Percentiles rank a stretch among this genome's conserved stretches.
These are phyloP conservation scores for Rhizopus arrhizus DNA, from an alignment of 371 early-diverging fungal genomes.

Conservation along the genomic window DNA sequence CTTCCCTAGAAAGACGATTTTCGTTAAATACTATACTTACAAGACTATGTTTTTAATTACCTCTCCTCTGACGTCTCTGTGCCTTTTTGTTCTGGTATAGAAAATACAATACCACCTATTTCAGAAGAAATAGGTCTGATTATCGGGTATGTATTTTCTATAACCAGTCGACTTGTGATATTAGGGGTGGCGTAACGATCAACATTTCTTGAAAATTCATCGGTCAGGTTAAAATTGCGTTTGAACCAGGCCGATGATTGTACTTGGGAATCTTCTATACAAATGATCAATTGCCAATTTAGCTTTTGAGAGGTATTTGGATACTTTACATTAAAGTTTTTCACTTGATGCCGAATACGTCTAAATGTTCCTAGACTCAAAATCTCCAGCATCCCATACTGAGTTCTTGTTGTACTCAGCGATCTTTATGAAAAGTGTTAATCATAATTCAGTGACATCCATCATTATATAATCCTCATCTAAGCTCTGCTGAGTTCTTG, in stretches of 20 bases:
- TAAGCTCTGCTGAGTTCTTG: no score
- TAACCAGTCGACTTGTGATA: slow-evolving; percentile 24
- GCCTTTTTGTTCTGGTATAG: slow-evolving; percentile 31
- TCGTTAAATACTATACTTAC: neutral
- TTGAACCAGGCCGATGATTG: slow-evolving; percentile 36
- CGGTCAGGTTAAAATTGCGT: slow-evolving; percentile 37
- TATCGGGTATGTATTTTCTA: slow-evolving; percentile 7
- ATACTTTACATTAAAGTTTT: neutral
- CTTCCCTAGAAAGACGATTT: neutral
- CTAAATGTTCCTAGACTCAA: slow-evolving; percentile 28
- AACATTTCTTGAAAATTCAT: slow-evolving; percentile 16
- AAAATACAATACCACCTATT: slow-evolving; percentile 37
- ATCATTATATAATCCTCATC: neutral
- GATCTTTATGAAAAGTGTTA: neutral
- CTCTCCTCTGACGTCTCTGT: slow-evolving; percentile 1
- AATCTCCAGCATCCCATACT: slow-evolving; percentile 34
- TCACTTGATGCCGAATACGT: slow-evolving; percentile 15
- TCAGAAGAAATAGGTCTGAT: slow-evolving; percentile 25
- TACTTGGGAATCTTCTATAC: slow-evolving; percentile 5
- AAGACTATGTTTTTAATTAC: slow-evolving; percentile 3
- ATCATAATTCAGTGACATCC: neutral
- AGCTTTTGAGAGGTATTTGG: slow-evolving; percentile 1
- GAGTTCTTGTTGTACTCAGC: neutral
- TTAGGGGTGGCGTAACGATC: slow-evolving; percentile 15
- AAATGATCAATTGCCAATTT: slow-evolving; percentile 35